Evolutionary conservation across 371 early-diverging fungal genomes (phyloP).

Genomic region (Mortierella sp.): DNA sequence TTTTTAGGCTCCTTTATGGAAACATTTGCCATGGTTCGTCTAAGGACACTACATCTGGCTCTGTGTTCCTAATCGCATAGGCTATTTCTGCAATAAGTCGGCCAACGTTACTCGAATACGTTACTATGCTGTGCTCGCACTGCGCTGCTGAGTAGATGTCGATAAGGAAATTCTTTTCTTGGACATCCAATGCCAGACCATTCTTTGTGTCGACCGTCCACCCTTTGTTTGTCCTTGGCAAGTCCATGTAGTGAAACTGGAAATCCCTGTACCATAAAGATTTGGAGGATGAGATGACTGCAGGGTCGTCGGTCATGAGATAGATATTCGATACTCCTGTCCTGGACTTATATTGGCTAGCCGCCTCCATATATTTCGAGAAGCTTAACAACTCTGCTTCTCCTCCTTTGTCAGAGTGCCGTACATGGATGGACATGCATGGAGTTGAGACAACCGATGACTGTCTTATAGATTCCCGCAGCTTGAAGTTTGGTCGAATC

Average conservation of each 20-base stretch:
- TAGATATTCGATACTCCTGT: conserved; percentile 14
- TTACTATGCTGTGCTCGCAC: conserved; percentile 23
- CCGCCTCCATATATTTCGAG: conserved; percentile 13
- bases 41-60: conserved; percentile 15
- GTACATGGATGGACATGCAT: conserved; percentile 25
- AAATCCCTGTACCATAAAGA: background rate
- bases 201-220: conserved; percentile 2
- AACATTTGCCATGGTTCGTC: conserved; percentile 15
- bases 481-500: conserved; percentile 4
- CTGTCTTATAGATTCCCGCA: conserved; percentile 2
- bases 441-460: background rate
- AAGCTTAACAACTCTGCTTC: background rate
- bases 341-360: background rate
- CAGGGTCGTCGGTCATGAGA: conserved; percentile 28
- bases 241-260: conserved; percentile 4
- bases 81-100: conserved; percentile 19
- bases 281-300: conserved; percentile 13
- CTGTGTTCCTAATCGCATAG: conserved; percentile 15
- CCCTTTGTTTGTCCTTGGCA: conserved; percentile 20
- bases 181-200: conserved; percentile 8
- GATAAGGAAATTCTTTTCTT: conserved; percentile 16
- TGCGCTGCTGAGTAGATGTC: conserved; percentile 22
- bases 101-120: conserved; percentile 25
- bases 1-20: too few relatives aligned
- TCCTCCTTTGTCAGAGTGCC: conserved; percentile 7